A percentile compares a stretch with the other conserved stretches of the same genome.
phyloP scores from a whole-genome alignment of 2,329 filamentous ascomycete genomes.

The Chaetomium sp. region DNA sequence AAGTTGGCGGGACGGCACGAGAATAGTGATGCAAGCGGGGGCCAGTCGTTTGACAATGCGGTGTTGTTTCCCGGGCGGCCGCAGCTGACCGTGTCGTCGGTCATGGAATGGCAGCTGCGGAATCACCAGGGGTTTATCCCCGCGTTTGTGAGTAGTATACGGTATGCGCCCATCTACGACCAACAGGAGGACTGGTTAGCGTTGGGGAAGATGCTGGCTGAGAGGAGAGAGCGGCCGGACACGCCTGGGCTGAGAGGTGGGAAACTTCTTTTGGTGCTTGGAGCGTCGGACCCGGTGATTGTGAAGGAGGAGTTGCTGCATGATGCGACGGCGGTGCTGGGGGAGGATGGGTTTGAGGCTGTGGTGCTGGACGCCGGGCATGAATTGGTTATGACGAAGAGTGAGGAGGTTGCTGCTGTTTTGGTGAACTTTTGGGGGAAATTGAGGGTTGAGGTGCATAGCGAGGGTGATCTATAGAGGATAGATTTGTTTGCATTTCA shows the following conservation, averaged over 20 bases:
- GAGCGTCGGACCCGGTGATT: constrained; percentile 60
- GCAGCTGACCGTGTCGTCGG: constrained; percentile 50
- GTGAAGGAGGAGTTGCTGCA: constrained; percentile 56
- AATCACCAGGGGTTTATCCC: constrained; percentile 61
- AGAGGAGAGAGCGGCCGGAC: constrained; percentile 30
- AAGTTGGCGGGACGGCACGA: constrained; percentile 20
- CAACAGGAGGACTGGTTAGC: constrained; percentile 56
- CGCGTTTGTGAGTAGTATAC: constrained; percentile 65
- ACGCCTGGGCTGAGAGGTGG: constrained; percentile 33
- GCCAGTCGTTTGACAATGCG: constrained; percentile 38
- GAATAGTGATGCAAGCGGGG: constrained; percentile 34
- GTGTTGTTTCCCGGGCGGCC: constrained; percentile 46
- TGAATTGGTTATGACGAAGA: constrained; percentile 60
- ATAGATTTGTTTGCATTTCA: too few relatives aligned
- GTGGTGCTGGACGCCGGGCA: constrained; percentile 58
- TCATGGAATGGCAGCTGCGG: constrained; percentile 64
- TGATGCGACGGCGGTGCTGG: constrained; percentile 53
- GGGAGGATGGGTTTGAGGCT: constrained; percentile 50
- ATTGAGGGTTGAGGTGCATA: not conserved
- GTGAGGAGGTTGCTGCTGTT: constrained; percentile 47
- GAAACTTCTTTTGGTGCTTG: constrained; percentile 60
- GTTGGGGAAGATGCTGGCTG: constrained; percentile 44
- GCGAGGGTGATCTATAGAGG: not conserved
- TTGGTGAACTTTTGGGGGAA: constrained; percentile 31
- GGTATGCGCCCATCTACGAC: constrained; percentile 61